Percentiles rank a stretch among this genome's conserved stretches.
These are phyloP conservation scores for Skeletonema potamos DNA, from an alignment of 108 stramenopile species.

Conservation along the genomic window DNA sequence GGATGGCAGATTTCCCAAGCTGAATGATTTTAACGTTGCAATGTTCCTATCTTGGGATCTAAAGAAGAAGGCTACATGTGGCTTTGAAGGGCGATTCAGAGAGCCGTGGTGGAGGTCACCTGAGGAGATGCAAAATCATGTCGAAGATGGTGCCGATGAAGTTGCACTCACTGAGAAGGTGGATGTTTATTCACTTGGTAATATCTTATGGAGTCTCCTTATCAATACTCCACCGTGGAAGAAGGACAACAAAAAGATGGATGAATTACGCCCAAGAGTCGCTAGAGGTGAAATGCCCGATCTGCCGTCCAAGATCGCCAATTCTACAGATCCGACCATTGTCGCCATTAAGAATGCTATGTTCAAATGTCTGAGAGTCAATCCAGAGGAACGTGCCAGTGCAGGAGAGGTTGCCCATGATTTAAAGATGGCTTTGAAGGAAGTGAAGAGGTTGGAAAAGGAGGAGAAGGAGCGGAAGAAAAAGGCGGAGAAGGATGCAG, in stretches of 20 bases:
- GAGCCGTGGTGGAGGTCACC: constrained; percentile 10
- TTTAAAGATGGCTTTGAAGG: not conserved
- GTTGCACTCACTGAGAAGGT: constrained; percentile 1
- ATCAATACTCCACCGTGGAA: constrained; percentile 2
- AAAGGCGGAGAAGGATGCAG: not conserved
- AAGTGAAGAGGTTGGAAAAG: not conserved
- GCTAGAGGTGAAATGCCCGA: not conserved
- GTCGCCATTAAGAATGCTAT: constrained; percentile 5
- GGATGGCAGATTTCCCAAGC: constrained; percentile 58
- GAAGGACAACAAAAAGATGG: not conserved
- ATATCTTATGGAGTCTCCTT: constrained; percentile 3
- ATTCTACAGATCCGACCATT: constrained; percentile 3
- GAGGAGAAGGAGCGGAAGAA: not conserved
- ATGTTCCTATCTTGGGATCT: constrained; percentile 69
- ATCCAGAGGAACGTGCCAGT: constrained; percentile 10
- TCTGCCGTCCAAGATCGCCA: constrained; percentile 2
- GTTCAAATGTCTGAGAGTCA: constrained; percentile 1
- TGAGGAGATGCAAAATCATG: constrained; percentile 10
- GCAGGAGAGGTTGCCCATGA: constrained; percentile 1
- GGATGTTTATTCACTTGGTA: constrained; percentile 5
- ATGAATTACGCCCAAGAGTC: not conserved
- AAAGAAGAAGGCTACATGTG: constrained; percentile 13
- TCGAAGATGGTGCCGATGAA: not conserved
- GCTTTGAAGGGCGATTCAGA: not conserved
- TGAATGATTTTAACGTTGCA: constrained; percentile 90